Percentiles rank a stretch among this genome's conserved stretches.
These are phyloP conservation scores for Populus pruinosa DNA, from an alignment of 345 rosid genomes.

Conservation along the genomic window DNA sequence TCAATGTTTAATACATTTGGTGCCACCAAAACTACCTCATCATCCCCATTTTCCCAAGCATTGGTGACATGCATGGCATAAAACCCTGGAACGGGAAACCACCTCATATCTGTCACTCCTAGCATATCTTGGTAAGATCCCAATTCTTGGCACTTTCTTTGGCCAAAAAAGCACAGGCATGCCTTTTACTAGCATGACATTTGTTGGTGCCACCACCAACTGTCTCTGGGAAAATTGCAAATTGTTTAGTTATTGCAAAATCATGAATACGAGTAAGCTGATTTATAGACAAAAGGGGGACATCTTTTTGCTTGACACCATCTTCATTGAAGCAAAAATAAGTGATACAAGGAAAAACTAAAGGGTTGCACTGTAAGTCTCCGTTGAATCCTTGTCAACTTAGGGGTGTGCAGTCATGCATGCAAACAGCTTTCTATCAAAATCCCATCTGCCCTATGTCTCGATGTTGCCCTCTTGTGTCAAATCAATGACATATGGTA, in stretches of 20 bases:
- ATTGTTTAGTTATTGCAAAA: background rate
- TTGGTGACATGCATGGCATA: conserved; percentile 10
- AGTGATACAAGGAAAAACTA: background rate
- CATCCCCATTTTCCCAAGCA: background rate
- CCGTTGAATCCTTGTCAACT: conserved; percentile 11
- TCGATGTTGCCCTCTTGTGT: conserved; percentile 16
- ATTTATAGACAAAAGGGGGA: background rate
- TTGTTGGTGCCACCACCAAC: background rate
- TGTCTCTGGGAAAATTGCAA: background rate
- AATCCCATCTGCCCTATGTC: conserved; percentile 19
- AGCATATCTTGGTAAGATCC: conserved; percentile 17
- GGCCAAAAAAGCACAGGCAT: background rate
- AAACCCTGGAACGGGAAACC: conserved; percentile 17
- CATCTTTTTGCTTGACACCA: background rate
- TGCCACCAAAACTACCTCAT: conserved; percentile 22
- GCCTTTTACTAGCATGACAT: conserved; percentile 10
- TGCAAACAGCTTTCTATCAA: conserved; percentile 5
- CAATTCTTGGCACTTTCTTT: conserved; percentile 15
- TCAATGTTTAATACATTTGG: background rate
- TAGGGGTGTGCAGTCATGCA: conserved; percentile 32
- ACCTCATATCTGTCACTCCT: conserved; percentile 9
- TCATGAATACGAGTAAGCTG: background rate
- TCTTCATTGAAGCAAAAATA: background rate
- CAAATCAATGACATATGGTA: conserved; percentile 9
- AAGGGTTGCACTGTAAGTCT: conserved; percentile 11